Conservation (phyloP, 1,139 yeast species). For the Pichia sp. region DNA sequence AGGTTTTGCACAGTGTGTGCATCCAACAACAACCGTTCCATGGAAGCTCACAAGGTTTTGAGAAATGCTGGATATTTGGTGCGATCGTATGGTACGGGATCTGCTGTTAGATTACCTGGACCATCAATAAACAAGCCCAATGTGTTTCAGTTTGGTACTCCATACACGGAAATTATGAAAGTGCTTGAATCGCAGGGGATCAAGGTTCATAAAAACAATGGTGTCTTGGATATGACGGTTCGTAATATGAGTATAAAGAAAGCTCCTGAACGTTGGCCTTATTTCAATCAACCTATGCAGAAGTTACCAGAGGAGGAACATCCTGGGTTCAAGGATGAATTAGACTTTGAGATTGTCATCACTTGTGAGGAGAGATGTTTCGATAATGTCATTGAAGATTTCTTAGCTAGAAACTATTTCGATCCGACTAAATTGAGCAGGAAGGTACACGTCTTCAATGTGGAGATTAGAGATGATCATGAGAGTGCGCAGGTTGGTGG, state of each 20-base stretch:
- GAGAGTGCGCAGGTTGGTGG: constrained; percentile 94
- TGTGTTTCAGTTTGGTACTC: constrained; percentile 90
- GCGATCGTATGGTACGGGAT: constrained; percentile 91
- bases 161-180: constrained; percentile 78
- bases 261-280: constrained; percentile 96
- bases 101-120: constrained; percentile 94
- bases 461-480: constrained; percentile 94
- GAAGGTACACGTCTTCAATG: constrained; percentile 72
- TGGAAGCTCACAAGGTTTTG: constrained; percentile 93
- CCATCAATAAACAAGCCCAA: constrained; percentile 87
- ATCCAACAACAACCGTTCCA: constrained; percentile 88
- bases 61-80: constrained; percentile 86
- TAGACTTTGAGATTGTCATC: constrained; percentile 78
- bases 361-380: constrained; percentile 98
- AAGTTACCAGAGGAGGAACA: constrained; percentile 21
- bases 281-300: constrained; percentile 29
- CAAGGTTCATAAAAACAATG: constrained; percentile 76
- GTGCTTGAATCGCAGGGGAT: constrained; percentile 72
- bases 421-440: constrained; percentile 48
- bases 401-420: constrained; percentile 54
- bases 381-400: constrained; percentile 92
- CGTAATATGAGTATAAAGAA: constrained; percentile 78
- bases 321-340: constrained; percentile 25
- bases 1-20: constrained; percentile 97
- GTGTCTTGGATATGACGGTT: constrained; percentile 84